phyloP scores from a whole-genome alignment of 2,329 filamentous ascomycete genomes.

The Paraphaeosphaeria sporulosa region DNA sequence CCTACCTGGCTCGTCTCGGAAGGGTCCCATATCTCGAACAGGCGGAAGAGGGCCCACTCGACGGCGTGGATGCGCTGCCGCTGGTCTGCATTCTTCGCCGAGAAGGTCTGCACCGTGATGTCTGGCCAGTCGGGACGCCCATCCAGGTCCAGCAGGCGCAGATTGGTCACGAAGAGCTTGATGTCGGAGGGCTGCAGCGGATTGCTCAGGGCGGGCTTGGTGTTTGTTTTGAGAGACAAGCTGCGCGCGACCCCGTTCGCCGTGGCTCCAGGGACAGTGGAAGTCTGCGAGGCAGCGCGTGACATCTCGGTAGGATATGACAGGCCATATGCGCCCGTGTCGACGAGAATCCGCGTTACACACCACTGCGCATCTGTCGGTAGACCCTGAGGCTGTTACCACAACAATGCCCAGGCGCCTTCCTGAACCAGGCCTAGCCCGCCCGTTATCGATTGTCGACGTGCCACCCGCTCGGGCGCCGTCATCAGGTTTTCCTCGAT shows the following conservation, averaged over 20 bases:
- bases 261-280: conserved; percentile 27
- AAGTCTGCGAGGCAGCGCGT: conserved; percentile 33
- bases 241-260: conserved; percentile 33
- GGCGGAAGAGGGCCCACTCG: conserved; percentile 90
- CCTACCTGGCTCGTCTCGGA: conserved; percentile 75
- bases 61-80: conserved; percentile 82
- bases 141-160: conserved; percentile 84
- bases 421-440: background rate
- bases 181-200: conserved; percentile 37
- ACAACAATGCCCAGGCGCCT: conserved; percentile 13
- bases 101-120: conserved; percentile 75
- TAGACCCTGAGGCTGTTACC: background rate
- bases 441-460: conserved; percentile 10
- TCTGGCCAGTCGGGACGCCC: conserved; percentile 78
- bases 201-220: conserved; percentile 29
- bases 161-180: conserved; percentile 78
- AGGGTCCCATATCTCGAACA: conserved; percentile 85
- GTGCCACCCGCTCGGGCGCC: background rate
- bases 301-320: conserved; percentile 31
- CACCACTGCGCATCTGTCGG: conserved; percentile 4
- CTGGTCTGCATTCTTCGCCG: conserved; percentile 73
- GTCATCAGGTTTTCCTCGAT: conserved; percentile 8
- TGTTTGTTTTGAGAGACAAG: conserved; percentile 43
- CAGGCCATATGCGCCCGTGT: conserved; percentile 18
- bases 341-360: background rate